A percentile compares a stretch with the other conserved stretches of the same genome.
phyloP scores from a whole-genome alignment of 192 early-diverging fungal species.

The Pecoramyces ruminantium region DNA sequence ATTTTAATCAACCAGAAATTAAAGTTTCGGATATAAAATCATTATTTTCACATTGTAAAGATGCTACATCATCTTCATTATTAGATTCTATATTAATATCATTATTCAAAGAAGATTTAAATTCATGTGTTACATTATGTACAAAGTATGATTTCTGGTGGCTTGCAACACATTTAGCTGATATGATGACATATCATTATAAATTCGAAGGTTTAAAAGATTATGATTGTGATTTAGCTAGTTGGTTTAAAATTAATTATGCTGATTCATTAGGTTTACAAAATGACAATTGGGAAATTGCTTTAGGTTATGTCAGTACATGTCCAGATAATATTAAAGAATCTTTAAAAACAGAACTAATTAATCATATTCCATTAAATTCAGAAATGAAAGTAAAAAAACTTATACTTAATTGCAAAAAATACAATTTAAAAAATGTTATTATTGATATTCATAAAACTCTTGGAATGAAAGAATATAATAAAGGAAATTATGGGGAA shows the following conservation, averaged over 20 bases:
- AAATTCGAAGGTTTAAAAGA: not conserved
- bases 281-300: not conserved
- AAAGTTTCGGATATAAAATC: not conserved
- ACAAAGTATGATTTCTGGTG: not conserved
- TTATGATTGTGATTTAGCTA: not conserved
- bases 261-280: not conserved
- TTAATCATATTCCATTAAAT: not conserved
- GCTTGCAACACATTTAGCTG: not conserved
- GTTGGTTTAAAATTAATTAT: not conserved
- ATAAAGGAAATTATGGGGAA: constrained; percentile 29
- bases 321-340: not conserved
- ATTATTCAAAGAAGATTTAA: not conserved
- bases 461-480: constrained; percentile 11
- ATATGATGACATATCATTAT: not conserved
- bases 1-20: not conserved
- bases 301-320: not conserved
- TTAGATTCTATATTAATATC: not conserved
- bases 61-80: not conserved
- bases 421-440: not conserved
- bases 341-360: not conserved
- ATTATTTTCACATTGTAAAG: not conserved
- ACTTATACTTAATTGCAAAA: not conserved
- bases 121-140: not conserved
- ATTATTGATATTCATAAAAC: not conserved
- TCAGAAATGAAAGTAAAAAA: not conserved